Percentiles rank a stretch among this genome's conserved stretches.
phyloP scores from a whole-genome alignment of 306 rosid species.

The Coriaria nepalensis region DNA sequence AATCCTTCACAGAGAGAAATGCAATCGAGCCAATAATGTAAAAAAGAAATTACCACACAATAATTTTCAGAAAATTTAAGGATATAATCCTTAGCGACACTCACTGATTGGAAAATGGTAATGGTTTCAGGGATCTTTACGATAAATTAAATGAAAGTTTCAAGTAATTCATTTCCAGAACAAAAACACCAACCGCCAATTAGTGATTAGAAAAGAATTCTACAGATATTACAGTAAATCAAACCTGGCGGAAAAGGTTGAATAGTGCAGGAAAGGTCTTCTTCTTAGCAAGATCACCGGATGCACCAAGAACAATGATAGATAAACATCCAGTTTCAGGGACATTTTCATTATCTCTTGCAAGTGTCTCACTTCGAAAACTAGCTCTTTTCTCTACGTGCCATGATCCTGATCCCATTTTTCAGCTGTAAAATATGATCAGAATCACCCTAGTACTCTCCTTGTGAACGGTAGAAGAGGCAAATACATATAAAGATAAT shows the following conservation, averaged over 20 bases:
- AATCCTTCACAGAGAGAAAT: too few relatives aligned
- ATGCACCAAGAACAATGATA: constrained; percentile 87
- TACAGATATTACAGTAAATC: not conserved
- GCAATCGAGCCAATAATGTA: too few relatives aligned
- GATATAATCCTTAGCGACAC: too few relatives aligned
- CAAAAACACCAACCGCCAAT: not conserved
- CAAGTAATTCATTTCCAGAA: too few relatives aligned
- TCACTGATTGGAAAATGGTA: too few relatives aligned
- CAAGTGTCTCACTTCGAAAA: constrained; percentile 22
- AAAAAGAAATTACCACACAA: too few relatives aligned
- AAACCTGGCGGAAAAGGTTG: constrained; percentile 71
- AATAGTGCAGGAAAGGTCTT: constrained; percentile 96
- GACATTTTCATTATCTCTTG: constrained; percentile 30
- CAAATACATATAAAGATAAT: not conserved
- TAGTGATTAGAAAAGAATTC: not conserved
- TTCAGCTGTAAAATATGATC: constrained; percentile 1
- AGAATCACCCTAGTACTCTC: not conserved
- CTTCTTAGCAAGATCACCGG: constrained; percentile 98
- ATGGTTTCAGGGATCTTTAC: too few relatives aligned
- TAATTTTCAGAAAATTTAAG: too few relatives aligned
- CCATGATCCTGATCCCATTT: constrained; percentile 64
- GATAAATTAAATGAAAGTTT: too few relatives aligned
- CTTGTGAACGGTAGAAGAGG: not conserved
- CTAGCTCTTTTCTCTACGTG: constrained; percentile 30
- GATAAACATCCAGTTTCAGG: constrained; percentile 63